Conservation (phyloP, 208 protist species). For the Trypanosoma scelopori region DNA sequence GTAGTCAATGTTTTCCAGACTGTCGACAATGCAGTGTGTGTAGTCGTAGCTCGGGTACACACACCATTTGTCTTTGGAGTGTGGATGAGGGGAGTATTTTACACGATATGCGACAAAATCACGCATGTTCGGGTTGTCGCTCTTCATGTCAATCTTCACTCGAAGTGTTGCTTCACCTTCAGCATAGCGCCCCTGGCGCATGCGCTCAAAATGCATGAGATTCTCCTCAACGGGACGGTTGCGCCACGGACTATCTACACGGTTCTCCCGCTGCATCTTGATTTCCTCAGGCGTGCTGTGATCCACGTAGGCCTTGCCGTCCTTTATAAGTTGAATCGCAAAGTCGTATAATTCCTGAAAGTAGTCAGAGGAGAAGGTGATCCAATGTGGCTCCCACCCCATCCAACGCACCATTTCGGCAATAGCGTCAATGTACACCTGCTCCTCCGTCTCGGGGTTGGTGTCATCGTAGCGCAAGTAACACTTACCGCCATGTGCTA, state of each 20-base stretch:
- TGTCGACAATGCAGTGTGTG: conserved; percentile 99
- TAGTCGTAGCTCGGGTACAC: conserved; percentile 99
- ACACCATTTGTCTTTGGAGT: conserved; percentile 96
- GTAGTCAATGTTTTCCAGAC: conserved; percentile 99
- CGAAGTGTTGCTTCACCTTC: conserved; percentile 98
- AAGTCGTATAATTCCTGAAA: conserved; percentile 98
- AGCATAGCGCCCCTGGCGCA: conserved; percentile 94
- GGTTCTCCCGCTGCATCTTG: conserved; percentile 78
- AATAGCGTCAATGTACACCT: conserved; percentile 98
- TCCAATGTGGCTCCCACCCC: conserved; percentile 89
- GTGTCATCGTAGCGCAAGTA: conserved; percentile 99
- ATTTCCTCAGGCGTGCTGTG: conserved; percentile 96
- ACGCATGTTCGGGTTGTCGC: conserved; percentile 97
- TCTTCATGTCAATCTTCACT: conserved; percentile 98
- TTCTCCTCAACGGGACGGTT: conserved; percentile 92
- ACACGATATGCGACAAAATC: conserved; percentile 99
- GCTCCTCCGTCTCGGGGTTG: conserved; percentile 98
- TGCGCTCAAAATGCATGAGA: conserved; percentile 90
- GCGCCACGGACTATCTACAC: conserved; percentile 90
- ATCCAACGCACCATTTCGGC: conserved; percentile 91
- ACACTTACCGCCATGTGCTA: conserved; percentile 92
- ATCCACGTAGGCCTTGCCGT: conserved; percentile 97
- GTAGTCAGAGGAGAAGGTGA: conserved; percentile 99
- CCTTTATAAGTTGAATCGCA: conserved; percentile 97
- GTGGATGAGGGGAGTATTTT: conserved; percentile 95